phyloP scores from a whole-genome alignment of 169 alveolate species.

The Cryptosporidium sp. region DNA sequence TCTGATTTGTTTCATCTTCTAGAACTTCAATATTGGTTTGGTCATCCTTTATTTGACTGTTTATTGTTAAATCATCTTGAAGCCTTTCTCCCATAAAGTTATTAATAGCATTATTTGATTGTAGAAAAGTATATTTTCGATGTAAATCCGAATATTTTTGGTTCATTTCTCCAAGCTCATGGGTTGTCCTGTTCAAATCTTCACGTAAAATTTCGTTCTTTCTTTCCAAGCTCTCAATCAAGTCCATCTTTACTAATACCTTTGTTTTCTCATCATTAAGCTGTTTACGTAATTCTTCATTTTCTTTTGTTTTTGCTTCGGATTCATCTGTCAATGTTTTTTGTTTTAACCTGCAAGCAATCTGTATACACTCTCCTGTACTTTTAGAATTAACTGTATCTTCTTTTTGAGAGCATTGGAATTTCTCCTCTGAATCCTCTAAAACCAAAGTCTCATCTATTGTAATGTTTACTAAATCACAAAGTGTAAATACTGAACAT shows the following conservation, averaged over 20 bases:
- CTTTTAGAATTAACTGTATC: not conserved
- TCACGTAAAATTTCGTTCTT: slow-evolving; percentile 48
- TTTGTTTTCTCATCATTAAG: not conserved
- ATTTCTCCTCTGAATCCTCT: slow-evolving; percentile 30
- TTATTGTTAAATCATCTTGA: slow-evolving; percentile 12
- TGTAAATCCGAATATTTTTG: slow-evolving; percentile 44
- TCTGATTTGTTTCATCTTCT: slow-evolving; percentile 22
- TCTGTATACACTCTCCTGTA: slow-evolving; percentile 20
- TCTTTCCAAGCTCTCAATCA: slow-evolving; percentile 30
- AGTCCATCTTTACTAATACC: not conserved
- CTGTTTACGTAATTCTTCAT: not conserved
- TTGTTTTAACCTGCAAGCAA: slow-evolving; percentile 9
- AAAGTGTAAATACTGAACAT: slow-evolving; percentile 46
- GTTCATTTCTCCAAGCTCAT: slow-evolving; percentile 46
- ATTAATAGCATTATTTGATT: slow-evolving; percentile 17
- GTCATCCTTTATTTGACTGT: not conserved
- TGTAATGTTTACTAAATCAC: slow-evolving; percentile 60
- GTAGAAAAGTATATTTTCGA: slow-evolving; percentile 29
- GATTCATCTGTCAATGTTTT: slow-evolving; percentile 9
- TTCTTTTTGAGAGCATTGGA: slow-evolving; percentile 9
- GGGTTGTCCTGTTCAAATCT: slow-evolving; percentile 44
- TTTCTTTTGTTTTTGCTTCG: not conserved
- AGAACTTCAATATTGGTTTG: too few relatives aligned
- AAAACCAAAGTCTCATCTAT: slow-evolving; percentile 35
- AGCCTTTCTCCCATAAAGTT: slow-evolving; percentile 14